A percentile compares a stretch with the other conserved stretches of the same genome.
Conservation (phyloP, 208 protist species). For the Trichomonas gallinae region DNA sequence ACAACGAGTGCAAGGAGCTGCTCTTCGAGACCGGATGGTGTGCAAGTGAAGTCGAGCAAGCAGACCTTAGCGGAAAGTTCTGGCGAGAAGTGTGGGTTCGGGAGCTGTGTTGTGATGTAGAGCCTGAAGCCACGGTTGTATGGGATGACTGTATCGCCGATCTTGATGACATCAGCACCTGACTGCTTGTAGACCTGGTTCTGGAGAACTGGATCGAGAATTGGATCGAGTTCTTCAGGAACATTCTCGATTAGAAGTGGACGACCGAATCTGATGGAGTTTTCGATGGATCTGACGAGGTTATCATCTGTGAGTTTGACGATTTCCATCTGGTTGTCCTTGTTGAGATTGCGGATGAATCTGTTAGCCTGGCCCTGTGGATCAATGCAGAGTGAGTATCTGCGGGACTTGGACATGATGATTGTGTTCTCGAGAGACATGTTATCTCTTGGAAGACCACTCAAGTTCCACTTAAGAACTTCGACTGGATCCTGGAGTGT, state of each 20-base stretch:
- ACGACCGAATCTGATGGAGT: constrained; percentile 78
- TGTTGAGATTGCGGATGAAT: constrained; percentile 75
- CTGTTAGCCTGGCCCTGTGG: constrained; percentile 65
- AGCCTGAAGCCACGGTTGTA: constrained; percentile 86
- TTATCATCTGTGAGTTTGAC: constrained; percentile 80
- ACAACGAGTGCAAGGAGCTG: constrained; percentile 88
- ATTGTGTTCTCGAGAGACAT: constrained; percentile 89
- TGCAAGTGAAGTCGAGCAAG: constrained; percentile 95
- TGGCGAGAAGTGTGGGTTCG: constrained; percentile 87
- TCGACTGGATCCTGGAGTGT: constrained; percentile 79
- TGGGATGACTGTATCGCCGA: constrained; percentile 79
- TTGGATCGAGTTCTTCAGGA: constrained; percentile 73
- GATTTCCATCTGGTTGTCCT: constrained; percentile 68
- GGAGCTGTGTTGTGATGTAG: constrained; percentile 90
- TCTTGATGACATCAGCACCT: constrained; percentile 75
- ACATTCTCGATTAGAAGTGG: constrained; percentile 86
- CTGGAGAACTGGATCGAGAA: constrained; percentile 76
- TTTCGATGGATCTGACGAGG: constrained; percentile 64
- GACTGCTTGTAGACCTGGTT: constrained; percentile 47
- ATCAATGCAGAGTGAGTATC: constrained; percentile 95
- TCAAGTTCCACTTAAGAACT: constrained; percentile 73
- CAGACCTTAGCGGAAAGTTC: constrained; percentile 75
- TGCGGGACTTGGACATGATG: constrained; percentile 68
- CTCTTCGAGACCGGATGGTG: constrained; percentile 82
- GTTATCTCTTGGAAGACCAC: constrained; percentile 77